Conservation (phyloP, 257 asterid genomes). For the Solanum medicagineum region DNA sequence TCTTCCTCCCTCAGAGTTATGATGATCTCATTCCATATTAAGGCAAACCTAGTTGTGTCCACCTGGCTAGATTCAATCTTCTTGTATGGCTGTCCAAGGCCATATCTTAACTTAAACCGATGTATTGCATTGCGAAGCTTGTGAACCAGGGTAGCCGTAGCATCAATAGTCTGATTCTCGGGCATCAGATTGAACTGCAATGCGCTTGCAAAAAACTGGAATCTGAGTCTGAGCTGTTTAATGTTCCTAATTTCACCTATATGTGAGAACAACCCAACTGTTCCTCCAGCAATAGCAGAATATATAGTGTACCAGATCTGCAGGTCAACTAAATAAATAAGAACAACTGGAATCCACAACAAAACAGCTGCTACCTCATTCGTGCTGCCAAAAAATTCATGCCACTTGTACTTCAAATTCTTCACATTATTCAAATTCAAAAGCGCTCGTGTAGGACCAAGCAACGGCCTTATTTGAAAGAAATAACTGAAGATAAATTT, state of each 20-base stretch:
- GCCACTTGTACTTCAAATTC: slow-evolving; percentile 46
- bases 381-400: slow-evolving; percentile 73
- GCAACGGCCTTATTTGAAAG: slow-evolving; percentile 81
- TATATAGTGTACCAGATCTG: slow-evolving; percentile 72
- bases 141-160: slow-evolving; percentile 42
- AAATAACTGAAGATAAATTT: slow-evolving; percentile 72
- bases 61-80: slow-evolving; percentile 91
- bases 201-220: slow-evolving; percentile 92
- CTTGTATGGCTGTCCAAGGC: slow-evolving; percentile 77
- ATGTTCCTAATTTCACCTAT: slow-evolving; percentile 85
- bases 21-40: slow-evolving; percentile 85
- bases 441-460: slow-evolving; percentile 58
- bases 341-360: slow-evolving; percentile 77
- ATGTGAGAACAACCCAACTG: slow-evolving; percentile 63
- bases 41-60: slow-evolving; percentile 82
- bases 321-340: slow-evolving; percentile 79
- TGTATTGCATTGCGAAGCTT: slow-evolving; percentile 63
- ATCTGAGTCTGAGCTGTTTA: slow-evolving; percentile 71
- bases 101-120: slow-evolving; percentile 76
- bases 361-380: slow-evolving; percentile 57
- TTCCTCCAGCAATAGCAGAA: slow-evolving; percentile 60
- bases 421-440: slow-evolving; percentile 19
- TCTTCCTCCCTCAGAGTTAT: slow-evolving; percentile 85
- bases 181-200: slow-evolving; percentile 85
- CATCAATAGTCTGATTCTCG: slow-evolving; percentile 26